Conservation (phyloP, 345 rosid species). For the Luvunga scandens region DNA sequence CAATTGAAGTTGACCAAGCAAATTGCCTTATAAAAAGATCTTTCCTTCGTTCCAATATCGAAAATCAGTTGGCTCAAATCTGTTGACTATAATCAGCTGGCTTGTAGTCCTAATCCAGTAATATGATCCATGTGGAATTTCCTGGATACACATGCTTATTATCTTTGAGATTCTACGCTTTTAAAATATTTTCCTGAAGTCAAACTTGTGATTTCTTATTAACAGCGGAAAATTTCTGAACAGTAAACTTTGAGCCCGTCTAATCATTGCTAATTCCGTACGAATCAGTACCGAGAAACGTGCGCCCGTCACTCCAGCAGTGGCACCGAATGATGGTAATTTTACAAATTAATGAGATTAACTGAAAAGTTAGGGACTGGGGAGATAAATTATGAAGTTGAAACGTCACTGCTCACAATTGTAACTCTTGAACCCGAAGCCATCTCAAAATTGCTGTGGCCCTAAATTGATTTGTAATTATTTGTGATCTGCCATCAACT, state of each 20-base stretch:
- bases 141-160: neutral
- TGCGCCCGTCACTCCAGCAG: neutral
- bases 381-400: too few relatives aligned
- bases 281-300: neutral
- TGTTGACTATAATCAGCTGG: conserved; percentile 11
- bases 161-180: neutral
- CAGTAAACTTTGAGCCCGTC: too few relatives aligned
- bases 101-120: neutral
- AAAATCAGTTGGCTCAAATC: conserved; percentile 1
- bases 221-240: neutral
- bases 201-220: neutral
- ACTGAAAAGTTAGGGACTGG: too few relatives aligned
- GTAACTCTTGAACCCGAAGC: too few relatives aligned
- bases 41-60: neutral
- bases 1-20: conserved; percentile 1
- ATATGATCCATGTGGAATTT: neutral
- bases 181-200: neutral
- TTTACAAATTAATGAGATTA: too few relatives aligned
- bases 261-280: neutral
- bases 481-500: too few relatives aligned
- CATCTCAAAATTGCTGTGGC: too few relatives aligned
- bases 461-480: too few relatives aligned
- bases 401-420: too few relatives aligned
- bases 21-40: neutral
- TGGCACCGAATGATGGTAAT: neutral